Evolutionary conservation across 176 grass and related monocot species (phyloP).

Genomic region (Hordeum marinum): DNA sequence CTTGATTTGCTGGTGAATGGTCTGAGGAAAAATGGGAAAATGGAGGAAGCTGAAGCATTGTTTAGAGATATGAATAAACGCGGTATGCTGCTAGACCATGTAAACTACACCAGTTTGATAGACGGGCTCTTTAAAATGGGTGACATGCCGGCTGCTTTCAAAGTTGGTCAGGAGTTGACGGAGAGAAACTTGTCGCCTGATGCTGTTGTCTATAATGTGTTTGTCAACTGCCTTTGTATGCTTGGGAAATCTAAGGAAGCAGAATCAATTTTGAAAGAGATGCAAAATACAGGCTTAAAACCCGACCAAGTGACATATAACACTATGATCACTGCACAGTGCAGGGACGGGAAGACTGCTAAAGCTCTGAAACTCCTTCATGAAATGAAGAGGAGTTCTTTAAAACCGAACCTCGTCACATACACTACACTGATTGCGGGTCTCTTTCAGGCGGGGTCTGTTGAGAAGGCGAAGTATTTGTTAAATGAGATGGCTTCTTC

Average conservation of each 20-base stretch:
- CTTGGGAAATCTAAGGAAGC: constrained; percentile 59
- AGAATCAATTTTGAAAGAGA: constrained; percentile 58
- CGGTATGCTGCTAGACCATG: constrained; percentile 55
- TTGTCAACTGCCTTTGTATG: constrained; percentile 86
- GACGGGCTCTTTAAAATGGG: constrained; percentile 78
- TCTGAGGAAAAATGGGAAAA: constrained; percentile 64
- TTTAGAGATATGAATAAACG: constrained; percentile 52
- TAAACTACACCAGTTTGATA: constrained; percentile 88
- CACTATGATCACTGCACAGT: constrained; percentile 67
- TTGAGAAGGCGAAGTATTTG: constrained; percentile 50
- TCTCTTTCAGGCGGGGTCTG: constrained; percentile 39
- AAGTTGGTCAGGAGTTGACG: constrained; percentile 70
- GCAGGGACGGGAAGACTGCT: constrained; percentile 49
- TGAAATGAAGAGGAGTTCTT: constrained; percentile 49
- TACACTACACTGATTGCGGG: constrained; percentile 58
- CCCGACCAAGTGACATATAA: constrained; percentile 87
- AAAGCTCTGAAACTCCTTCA: constrained; percentile 57
- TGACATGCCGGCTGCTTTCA: constrained; percentile 53
- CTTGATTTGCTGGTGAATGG: constrained; percentile 79
- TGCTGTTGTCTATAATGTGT: constrained; percentile 85
- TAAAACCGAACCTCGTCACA: constrained; percentile 81
- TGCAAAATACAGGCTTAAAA: constrained; percentile 70
- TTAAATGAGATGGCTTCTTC: constrained; percentile 59
- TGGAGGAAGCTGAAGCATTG: constrained; percentile 50
- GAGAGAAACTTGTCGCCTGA: constrained; percentile 60